Percentiles rank a stretch among this genome's conserved stretches.
phyloP scores from a whole-genome alignment of 805 yeast species.

The Wickerhamiella bombiphila region DNA sequence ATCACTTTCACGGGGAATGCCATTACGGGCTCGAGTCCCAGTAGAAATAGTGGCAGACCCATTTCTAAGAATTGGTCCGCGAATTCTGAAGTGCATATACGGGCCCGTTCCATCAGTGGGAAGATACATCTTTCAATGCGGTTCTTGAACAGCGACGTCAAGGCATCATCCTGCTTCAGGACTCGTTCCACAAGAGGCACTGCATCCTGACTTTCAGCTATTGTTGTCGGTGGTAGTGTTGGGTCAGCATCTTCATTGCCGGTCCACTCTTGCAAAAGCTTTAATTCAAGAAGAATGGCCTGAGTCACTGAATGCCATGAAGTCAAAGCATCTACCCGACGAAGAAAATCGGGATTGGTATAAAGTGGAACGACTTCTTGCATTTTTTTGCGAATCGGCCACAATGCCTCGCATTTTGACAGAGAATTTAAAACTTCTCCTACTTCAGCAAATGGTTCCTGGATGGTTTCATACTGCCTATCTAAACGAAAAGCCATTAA shows the following conservation, averaged over 20 bases:
- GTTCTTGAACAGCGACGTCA: slow-evolving; percentile 42
- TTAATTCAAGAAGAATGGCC: slow-evolving; percentile 48
- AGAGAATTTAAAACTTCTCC: slow-evolving; percentile 41
- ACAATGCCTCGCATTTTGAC: slow-evolving; percentile 55
- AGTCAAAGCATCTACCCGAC: slow-evolving; percentile 57
- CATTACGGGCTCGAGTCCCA: slow-evolving; percentile 42
- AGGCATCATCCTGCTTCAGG: slow-evolving; percentile 43
- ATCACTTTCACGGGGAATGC: slow-evolving; percentile 67
- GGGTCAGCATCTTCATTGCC: slow-evolving; percentile 71
- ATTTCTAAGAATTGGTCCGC: slow-evolving; percentile 44
- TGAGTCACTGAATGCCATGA: slow-evolving; percentile 72
- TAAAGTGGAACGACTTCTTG: slow-evolving; percentile 60
- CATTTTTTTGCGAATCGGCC: slow-evolving; percentile 74
- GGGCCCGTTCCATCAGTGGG: slow-evolving; percentile 73
- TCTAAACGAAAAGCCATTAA: slow-evolving; percentile 47
- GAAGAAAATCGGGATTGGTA: slow-evolving; percentile 45
- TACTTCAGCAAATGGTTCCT: slow-evolving; percentile 36
- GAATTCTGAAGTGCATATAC: slow-evolving; percentile 50
- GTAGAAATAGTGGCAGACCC: slow-evolving; percentile 56
- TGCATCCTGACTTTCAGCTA: slow-evolving; percentile 36
- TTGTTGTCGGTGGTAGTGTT: slow-evolving; percentile 25
- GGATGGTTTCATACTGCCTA: slow-evolving; percentile 11
- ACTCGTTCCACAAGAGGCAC: slow-evolving; percentile 71
- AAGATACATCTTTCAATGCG: slow-evolving; percentile 54
- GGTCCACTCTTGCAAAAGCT: slow-evolving; percentile 59